Evolutionary conservation across 1,284 basidiomycete species (phyloP), one percentile per base, ranked within the genome.

Genomic region (Papiliotrema terrestris): DNA sequence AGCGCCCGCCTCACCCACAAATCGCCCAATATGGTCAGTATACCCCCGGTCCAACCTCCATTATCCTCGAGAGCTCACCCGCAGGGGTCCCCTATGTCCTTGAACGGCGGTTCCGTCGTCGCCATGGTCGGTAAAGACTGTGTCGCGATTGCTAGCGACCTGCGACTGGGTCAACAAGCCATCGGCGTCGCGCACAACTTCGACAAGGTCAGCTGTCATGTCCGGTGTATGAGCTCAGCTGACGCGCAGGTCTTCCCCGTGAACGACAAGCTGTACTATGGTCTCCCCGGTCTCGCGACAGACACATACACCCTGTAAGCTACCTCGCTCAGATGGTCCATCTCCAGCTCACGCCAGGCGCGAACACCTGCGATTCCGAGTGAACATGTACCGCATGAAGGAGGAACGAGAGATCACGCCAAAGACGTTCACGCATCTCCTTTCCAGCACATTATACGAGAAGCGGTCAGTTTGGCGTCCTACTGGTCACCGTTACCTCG

Each of bases 371-470:
- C 86, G 96, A 54, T 96, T 90, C 79, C 84, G 94, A 58, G 87
- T 96, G 56, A 99, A 98, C 81, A 96, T 98, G 91, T 98, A 98
- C 80, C 90, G 91, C 48, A 97, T 99, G 84, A 99, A 98, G 80
- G 96, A 99, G 76, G 95, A 98, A 74, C 85, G 96, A 58, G 88
- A 94, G 68, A 97, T 99, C 70, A 87, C 93, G 66, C 96, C 96
- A 46, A 87, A 94, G 79, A 93, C 92, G 8, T 98, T 98, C 78
- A 89, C 93, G 23, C 91, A 95, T 71, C 86, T 99, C 62, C 88
- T 98, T 60, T 94, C 91, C 52, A 94, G 91, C 54, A 96, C 95
- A n/a, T 83, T 99, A 26, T 99, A 98, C 77, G 93, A 98, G 79
- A 86, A 86, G 73, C 86, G 95, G 76, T 81, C 54, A 58, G 80